phyloP scores from a whole-genome alignment of 805 yeast genomes.

The Zygotorulaspora sp. region DNA sequence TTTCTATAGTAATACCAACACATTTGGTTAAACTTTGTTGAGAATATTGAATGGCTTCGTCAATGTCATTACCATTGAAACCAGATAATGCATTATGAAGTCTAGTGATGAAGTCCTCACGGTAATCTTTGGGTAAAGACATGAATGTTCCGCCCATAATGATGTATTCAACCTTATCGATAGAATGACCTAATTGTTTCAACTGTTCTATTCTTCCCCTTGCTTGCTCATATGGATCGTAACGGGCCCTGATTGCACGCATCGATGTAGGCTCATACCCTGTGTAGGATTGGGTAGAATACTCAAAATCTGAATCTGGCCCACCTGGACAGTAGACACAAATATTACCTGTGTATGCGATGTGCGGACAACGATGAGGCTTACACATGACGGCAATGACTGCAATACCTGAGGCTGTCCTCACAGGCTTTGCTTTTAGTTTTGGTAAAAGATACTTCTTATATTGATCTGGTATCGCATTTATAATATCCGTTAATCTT shows the following conservation, averaged over 20 bases:
- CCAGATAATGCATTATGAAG: constrained; percentile 95
- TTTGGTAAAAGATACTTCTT: constrained; percentile 88
- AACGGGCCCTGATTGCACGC: constrained; percentile 98
- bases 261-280: constrained; percentile 98
- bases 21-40: constrained; percentile 95
- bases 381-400: constrained; percentile 99
- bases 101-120: constrained; percentile 84
- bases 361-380: constrained; percentile 98
- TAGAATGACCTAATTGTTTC: constrained; percentile 90
- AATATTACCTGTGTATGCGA: constrained; percentile 96
- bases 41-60: constrained; percentile 85
- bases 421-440: constrained; percentile 95
- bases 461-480: constrained; percentile 94
- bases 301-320: constrained; percentile 96
- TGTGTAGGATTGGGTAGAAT: constrained; percentile 95
- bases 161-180: constrained; percentile 95
- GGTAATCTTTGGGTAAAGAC: constrained; percentile 85
- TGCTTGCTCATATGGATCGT: constrained; percentile 98
- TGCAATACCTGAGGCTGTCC: constrained; percentile 98
- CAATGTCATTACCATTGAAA: constrained; percentile 76
- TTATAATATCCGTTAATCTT: constrained; percentile 86
- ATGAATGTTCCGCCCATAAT: constrained; percentile 99
- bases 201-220: constrained; percentile 95
- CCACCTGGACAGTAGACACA: constrained; percentile 99
- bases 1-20: constrained; percentile 97